These are phyloP conservation scores for Acrasis kona DNA, from an alignment of 78 protist species.

Conservation along the genomic window DNA sequence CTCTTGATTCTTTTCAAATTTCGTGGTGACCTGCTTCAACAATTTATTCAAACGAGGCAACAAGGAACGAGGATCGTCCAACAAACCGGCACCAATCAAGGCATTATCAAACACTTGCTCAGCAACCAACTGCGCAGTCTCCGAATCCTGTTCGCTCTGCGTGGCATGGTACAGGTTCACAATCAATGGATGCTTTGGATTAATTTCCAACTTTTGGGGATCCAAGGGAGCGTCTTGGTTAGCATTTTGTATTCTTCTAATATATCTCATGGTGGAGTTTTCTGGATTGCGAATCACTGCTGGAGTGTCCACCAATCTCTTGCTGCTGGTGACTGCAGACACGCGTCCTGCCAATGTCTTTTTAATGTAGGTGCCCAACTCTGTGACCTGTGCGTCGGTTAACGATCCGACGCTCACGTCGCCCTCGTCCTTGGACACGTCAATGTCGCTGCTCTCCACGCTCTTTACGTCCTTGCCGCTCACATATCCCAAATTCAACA, in stretches of 20 bases:
- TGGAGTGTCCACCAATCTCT: slow-evolving; percentile 20
- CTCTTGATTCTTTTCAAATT: no score
- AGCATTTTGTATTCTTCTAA: slow-evolving; percentile 42
- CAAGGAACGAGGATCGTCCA: slow-evolving; percentile 64
- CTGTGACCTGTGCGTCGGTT: neutral
- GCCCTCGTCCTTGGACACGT: slow-evolving; percentile 7
- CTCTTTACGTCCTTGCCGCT: slow-evolving; percentile 42
- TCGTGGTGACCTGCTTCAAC: no score
- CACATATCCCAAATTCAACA: slow-evolving; percentile 38
- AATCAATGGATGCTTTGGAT: slow-evolving; percentile 66
- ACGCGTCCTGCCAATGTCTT: neutral
- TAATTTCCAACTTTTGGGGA: slow-evolving; percentile 56
- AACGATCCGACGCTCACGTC: neutral
- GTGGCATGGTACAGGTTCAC: slow-evolving; percentile 11
- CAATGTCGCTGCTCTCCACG: slow-evolving; percentile 41
- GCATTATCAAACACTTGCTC: slow-evolving; percentile 78
- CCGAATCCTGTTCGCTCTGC: neutral
- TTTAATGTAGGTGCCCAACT: neutral
- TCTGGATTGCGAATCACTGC: slow-evolving; percentile 22
- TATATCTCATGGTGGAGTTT: slow-evolving; percentile 39
- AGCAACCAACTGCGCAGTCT: slow-evolving; percentile 41
- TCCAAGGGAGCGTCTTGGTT: neutral
- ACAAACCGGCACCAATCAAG: slow-evolving; percentile 71
- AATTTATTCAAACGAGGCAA: neutral
- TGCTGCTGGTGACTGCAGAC: neutral